phyloP scores from a whole-genome alignment of 2,329 filamentous ascomycete species.

The Eurotiales sp. region DNA sequence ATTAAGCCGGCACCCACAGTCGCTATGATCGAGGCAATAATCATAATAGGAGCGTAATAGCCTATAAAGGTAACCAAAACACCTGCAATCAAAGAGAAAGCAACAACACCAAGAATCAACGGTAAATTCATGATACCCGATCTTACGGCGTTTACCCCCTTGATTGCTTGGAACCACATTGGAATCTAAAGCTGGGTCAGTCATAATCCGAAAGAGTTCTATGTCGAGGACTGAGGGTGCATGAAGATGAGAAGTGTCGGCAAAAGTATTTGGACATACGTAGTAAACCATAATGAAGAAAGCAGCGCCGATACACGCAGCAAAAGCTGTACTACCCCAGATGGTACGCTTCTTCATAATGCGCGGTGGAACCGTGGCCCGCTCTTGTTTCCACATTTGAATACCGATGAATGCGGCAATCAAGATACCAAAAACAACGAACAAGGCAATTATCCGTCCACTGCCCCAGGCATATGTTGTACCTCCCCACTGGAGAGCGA shows the following conservation, averaged over 20 bases:
- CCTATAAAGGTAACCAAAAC: conserved; percentile 24
- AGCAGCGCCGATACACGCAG: conserved; percentile 38
- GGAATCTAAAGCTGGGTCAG: conserved; percentile 17
- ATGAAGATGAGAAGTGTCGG: no score
- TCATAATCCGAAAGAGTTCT: no score
- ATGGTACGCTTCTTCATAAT: conserved; percentile 39
- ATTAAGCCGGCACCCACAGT: conserved; percentile 29
- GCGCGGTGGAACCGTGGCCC: conserved; percentile 31
- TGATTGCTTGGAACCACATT: conserved; percentile 37
- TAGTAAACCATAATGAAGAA: conserved; percentile 34
- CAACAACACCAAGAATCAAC: conserved; percentile 32
- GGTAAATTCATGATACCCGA: conserved; percentile 43
- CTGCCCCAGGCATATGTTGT: conserved; percentile 15
- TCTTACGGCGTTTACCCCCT: conserved; percentile 27
- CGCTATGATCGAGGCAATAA: conserved; percentile 23
- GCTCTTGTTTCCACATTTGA: conserved; percentile 21
- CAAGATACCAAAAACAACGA: conserved; percentile 18
- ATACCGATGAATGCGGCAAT: conserved; percentile 19
- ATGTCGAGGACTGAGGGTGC: no score
- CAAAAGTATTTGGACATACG: no score
- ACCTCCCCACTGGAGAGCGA: conserved; percentile 19
- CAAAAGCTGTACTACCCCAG: conserved; percentile 29
- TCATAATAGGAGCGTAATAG: conserved; percentile 26
- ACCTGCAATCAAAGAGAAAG: conserved; percentile 27
- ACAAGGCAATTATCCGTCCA: conserved; percentile 17